Conservation (phyloP, 2,329 filamentous ascomycete genomes). For the Fusarium virguliforme region DNA sequence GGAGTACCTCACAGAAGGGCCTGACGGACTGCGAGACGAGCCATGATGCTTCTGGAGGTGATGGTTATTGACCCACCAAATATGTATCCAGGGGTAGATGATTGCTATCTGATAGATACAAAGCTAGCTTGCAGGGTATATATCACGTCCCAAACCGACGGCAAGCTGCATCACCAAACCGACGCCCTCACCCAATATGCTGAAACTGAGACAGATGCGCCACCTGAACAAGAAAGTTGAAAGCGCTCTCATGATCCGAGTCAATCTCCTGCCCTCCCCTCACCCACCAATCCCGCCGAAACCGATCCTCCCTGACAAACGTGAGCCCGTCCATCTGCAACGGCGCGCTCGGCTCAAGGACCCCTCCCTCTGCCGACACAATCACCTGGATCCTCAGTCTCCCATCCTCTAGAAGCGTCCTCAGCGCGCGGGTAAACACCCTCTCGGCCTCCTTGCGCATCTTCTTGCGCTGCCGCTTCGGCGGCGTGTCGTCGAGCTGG, state of each 20-base stretch:
- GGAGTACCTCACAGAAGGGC: constrained; percentile 26
- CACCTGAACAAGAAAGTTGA: neutral
- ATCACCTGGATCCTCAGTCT: neutral
- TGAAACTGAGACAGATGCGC: neutral
- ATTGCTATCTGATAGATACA: too few species aligned
- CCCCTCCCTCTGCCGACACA: neutral
- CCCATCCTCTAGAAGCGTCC: neutral
- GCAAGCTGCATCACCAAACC: too few species aligned
- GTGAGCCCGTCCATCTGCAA: neutral
- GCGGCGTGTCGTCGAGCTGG: neutral
- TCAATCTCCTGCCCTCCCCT: neutral
- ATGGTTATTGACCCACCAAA: too few species aligned
- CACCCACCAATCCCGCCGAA: neutral
- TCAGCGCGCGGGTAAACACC: neutral
- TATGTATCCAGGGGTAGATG: too few species aligned
- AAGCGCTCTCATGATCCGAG: neutral
- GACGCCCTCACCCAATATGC: neutral
- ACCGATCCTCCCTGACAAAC: neutral
- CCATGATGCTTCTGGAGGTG: neutral
- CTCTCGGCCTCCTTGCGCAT: neutral
- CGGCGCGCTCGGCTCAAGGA: neutral
- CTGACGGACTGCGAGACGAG: constrained; percentile 63
- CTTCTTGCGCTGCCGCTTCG: neutral
- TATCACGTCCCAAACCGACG: too few species aligned
- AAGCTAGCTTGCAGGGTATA: too few species aligned